Base-by-base conservation (phyloP, 1,284 basidiomycete species). In the Ustilago loliicola region DNA sequence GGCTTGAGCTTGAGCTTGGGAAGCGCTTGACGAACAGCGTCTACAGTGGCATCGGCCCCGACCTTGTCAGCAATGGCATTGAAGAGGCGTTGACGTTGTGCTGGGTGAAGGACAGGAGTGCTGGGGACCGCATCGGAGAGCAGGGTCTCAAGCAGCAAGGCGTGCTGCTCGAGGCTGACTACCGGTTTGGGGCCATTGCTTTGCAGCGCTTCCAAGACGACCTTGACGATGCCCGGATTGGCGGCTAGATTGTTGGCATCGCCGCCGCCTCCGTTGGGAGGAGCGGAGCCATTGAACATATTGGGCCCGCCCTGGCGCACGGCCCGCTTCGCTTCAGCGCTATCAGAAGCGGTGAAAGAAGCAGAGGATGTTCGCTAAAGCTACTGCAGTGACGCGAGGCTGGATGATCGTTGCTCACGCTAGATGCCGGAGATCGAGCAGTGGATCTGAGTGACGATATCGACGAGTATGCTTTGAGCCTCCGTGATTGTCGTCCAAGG, bases 131-230 rank as follows among this genome's bases (percentile, higher is more conserved):
- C 73, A 32, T 85, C 79, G 67, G 74, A 77, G 52, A 83, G 71
- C 30, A 80, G 73, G 11, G 72, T 74, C 61, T 67, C 75, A 72
- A 95, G 89, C 67, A 95, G 89, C 86, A 93, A 93, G 61, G 91
- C 89, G 87, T 95, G 90, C 79, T 95, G 88, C 87, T 93, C 93
- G 67, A 91, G 90, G 65, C 93, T 88, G 82, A 94, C 93, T 61
- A 89, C 89, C 21, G 91, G 91, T 29, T 90, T 90, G 65, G 94
- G 88, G 86, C 94, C 93, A 45, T 91, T 61, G n/a, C 59, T 57
- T 36, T 72, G 65, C 3, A 81, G 71, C 2, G 76, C 91, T 80
- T 93, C 90, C 86, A 95, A 92, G 81, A 93, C 93, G 27, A 90
- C 91, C 15, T 92, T 82, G 62, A 65, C 80, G 61, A 66, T 61